Evolutionary conservation across 2,329 filamentous ascomycete genomes (phyloP), one percentile per base, ranked within the genome.

Genomic region (Leptographium wingfieldii): DNA sequence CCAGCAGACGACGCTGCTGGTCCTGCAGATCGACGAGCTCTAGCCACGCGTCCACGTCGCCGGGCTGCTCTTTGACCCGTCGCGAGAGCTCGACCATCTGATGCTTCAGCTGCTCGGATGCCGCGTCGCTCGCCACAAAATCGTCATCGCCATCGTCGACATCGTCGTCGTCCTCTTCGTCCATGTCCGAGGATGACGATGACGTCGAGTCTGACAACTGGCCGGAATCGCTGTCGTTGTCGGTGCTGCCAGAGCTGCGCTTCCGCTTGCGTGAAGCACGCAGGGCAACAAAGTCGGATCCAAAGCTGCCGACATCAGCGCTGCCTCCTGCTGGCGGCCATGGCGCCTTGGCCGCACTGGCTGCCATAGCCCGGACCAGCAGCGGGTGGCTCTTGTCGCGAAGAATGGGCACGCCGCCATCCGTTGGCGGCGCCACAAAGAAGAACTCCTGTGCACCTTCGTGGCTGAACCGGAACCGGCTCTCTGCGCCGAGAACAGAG

Each of bases 11-110:
- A 74, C 51, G 73, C 59, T 95, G 76, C 2, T 72, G 70, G 63
- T 90, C 84, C 72, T 97, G 92, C 62, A 95, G 84, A 9, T 84
- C 74, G 54, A 92, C 86, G n/a, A 96, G 77, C 46, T 82, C 78
- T 19, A 95, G 71, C 92, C 92, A 97, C 22, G 83, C 78, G 51
- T 84, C 74, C 25, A 88, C 76, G 67, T 95, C 81, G 6, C 77
- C 70, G 1, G 91, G 89, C 27, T 82, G 71, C 1, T 86, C 76
- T 59, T 86, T 84, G 40, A 90, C 83, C 35, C 71, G 77, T 14
- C 79, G 81, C 3, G 80, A 82, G 9, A 96, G 75, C 57, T 84
- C 69, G 2, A 65, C 55, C 38, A 66, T 55, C 5, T 65, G 63
- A 7, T 54, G 51, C 11, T 59, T 46, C 43, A 58, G 29, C 4